Conservation (phyloP, 2,329 filamentous ascomycete genomes). For the Myriosclerotinia scirpicola region DNA sequence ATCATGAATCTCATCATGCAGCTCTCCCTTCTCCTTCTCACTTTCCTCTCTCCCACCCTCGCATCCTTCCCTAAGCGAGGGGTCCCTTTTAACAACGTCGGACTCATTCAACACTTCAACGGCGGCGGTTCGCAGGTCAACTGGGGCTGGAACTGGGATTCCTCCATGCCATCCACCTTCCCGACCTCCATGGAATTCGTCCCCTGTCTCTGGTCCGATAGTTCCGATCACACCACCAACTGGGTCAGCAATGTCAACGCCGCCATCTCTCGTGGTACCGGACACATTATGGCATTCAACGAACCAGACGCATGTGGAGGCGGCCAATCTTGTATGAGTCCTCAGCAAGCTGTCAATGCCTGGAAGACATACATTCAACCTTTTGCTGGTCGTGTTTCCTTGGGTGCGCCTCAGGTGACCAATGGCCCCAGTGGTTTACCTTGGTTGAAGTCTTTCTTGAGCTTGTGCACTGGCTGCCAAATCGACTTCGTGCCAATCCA, state of each 20-base stretch:
- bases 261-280: slow-evolving; percentile 47
- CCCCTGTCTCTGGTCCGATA: slow-evolving; percentile 61
- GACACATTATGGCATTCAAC: slow-evolving; percentile 66
- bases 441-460: slow-evolving; percentile 48
- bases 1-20: slow-evolving; percentile 12
- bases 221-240: slow-evolving; percentile 16
- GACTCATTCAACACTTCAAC: slow-evolving; percentile 28
- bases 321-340: slow-evolving; percentile 53
- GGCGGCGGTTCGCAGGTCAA: slow-evolving; percentile 26
- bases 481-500: slow-evolving; percentile 50
- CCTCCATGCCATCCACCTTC: slow-evolving; percentile 44
- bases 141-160: slow-evolving; percentile 70
- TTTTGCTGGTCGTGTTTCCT: slow-evolving; percentile 45
- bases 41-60: not conserved
- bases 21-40: not conserved
- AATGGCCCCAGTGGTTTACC: slow-evolving; percentile 44
- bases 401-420: slow-evolving; percentile 51
- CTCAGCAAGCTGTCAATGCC: slow-evolving; percentile 42
- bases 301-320: slow-evolving; percentile 58
- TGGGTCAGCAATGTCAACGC: slow-evolving; percentile 16
- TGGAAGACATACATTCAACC: slow-evolving; percentile 48
- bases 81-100: slow-evolving; percentile 26
- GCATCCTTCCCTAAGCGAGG: slow-evolving; percentile 24
- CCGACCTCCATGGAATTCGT: slow-evolving; percentile 56
- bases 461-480: slow-evolving; percentile 44